Evolutionary conservation across 139 green algal genomes (phyloP).

Genomic region (Chlamydomonas sp.): DNA sequence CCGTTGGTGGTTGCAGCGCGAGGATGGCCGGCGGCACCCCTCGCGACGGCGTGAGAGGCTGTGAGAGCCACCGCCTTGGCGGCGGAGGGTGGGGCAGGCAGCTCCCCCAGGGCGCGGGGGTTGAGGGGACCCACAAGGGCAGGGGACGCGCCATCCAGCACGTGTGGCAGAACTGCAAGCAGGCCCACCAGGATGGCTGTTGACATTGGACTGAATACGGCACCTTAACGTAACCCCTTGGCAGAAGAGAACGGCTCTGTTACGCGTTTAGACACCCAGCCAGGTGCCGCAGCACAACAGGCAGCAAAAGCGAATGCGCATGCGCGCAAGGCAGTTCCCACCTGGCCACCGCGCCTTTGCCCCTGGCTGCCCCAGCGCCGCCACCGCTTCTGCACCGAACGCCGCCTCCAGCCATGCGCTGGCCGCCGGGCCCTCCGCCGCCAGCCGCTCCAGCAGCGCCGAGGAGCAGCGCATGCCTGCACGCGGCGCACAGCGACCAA

Average conservation of each 20-base stretch:
- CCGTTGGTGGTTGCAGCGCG: neutral
- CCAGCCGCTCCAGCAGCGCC: constrained; percentile 29
- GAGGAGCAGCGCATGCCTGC: constrained; percentile 6
- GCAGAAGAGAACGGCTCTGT: no score
- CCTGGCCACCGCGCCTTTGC: constrained; percentile 19
- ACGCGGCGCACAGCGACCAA: no score
- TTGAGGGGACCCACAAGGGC: constrained; percentile 28
- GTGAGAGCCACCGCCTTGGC: neutral
- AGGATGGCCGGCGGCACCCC: neutral
- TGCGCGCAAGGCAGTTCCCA: neutral
- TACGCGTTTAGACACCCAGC: no score
- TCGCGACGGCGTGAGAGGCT: neutral
- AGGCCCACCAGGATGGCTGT: neutral
- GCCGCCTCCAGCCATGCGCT: constrained; percentile 5
- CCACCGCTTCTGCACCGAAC: constrained; percentile 16
- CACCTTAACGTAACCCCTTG: no score
- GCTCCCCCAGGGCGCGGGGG: constrained; percentile 9
- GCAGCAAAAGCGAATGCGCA: neutral
- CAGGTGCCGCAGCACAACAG: no score
- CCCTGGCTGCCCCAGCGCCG: neutral
- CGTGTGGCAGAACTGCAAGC: constrained; percentile 22
- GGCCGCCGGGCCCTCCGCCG: neutral
- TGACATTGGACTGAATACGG: no score
- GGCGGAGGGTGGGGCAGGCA: neutral
- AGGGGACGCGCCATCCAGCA: constrained; percentile 21